Conservation (phyloP, 1,284 basidiomycete genomes). For the Albatrellus sp. region DNA sequence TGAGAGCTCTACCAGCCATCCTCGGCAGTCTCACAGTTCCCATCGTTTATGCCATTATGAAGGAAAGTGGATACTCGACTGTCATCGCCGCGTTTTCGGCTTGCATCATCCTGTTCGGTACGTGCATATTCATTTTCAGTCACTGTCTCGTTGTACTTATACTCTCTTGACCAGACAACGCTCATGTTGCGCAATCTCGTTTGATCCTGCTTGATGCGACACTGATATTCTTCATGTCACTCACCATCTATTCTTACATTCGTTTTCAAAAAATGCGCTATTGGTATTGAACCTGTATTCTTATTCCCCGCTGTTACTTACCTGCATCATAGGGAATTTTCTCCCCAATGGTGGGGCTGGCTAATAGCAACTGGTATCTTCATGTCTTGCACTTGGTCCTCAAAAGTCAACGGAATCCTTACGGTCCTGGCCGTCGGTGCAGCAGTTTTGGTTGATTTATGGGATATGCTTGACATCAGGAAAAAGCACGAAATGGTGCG, state of each 20-base stretch:
- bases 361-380: conserved; percentile 81
- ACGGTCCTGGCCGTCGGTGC: conserved; percentile 85
- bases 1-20: conserved; percentile 86
- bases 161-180: conserved; percentile 61
- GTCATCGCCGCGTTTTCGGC: conserved; percentile 85
- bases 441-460: conserved; percentile 88
- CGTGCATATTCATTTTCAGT: conserved; percentile 15
- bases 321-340: conserved; percentile 57
- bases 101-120: conserved; percentile 76
- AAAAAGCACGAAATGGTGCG: conserved; percentile 80
- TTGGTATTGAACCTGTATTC: conserved; percentile 34
- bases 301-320: not conserved
- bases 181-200: conserved; percentile 89
- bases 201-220: conserved; percentile 94
- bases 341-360: conserved; percentile 92
- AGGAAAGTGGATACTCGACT: conserved; percentile 91
- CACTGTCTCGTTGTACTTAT: not conserved
- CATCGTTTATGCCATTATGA: conserved; percentile 93
- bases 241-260: conserved; percentile 91
- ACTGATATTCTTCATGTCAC: conserved; percentile 90
- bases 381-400: conserved; percentile 93
- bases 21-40: conserved; percentile 85
- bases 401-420: conserved; percentile 96
- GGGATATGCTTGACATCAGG: conserved; percentile 86
- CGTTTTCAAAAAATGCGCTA: conserved; percentile 94